Conservation (phyloP, 164 flowering plant genomes). For the Kingdonia uniflora region DNA sequence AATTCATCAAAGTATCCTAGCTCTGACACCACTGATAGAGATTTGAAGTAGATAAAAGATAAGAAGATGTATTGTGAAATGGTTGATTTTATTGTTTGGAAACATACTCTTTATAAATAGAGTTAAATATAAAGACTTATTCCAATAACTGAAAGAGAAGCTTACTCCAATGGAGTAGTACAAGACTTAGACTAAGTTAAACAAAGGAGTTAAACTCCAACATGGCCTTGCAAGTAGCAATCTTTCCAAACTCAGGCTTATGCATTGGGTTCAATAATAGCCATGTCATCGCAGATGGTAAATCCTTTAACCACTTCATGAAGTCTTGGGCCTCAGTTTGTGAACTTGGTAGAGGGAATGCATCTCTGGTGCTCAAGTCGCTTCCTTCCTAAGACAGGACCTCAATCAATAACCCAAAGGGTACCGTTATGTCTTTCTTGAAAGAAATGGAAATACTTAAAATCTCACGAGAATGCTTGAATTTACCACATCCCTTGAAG, state of each 20-base stretch:
- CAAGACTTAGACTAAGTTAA: too few relatives aligned
- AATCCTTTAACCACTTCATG: constrained; percentile 16
- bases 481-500: neutral
- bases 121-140: too few relatives aligned
- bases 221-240: constrained; percentile 27
- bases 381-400: constrained; percentile 16
- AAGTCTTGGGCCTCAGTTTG: constrained; percentile 33
- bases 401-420: constrained; percentile 14
- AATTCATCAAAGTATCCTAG: too few relatives aligned
- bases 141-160: too few relatives aligned
- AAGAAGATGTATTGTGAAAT: too few relatives aligned
- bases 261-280: constrained; percentile 17
- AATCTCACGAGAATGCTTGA: neutral
- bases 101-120: too few relatives aligned
- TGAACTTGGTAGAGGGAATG: constrained; percentile 2
- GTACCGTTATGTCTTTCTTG: neutral
- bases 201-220: too few relatives aligned
- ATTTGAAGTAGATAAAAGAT: too few relatives aligned
- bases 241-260: constrained; percentile 27
- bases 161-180: too few relatives aligned
- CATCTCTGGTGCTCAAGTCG: neutral
- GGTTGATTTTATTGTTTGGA: too few relatives aligned
- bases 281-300: constrained; percentile 30
- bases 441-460: neutral
- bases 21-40: too few relatives aligned